Evolutionary conservation across 371 early-diverging fungal genomes (phyloP), one percentile per base, ranked within the genome.

Genomic region (Gilbertella persicaria): DNA sequence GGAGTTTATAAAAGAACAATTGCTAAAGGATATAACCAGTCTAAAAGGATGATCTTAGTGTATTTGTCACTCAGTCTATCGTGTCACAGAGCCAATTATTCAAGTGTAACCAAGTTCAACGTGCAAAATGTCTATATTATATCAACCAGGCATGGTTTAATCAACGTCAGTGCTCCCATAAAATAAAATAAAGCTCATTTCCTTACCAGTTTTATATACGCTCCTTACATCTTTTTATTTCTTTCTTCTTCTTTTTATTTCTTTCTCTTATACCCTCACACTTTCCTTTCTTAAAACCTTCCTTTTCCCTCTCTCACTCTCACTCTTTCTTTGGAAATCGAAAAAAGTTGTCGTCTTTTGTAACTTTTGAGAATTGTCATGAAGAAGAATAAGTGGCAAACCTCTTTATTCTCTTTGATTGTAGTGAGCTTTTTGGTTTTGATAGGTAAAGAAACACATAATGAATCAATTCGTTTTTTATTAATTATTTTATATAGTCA

Each of bases 1-100:
- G 63, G 45, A 57, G 16, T 53, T 21, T 37, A 17, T 63, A 36
- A 57, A 57, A 24, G 50, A 39, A 25, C 53, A 57, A 26, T 40
- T 63, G 30, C 14, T 63, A 33, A 63, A 58, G n/a, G 55, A 53
- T 17, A 40, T 60, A n/a, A n/a, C n/a, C n/a, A n/a, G n/a, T n/a
- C n/a, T n/a, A n/a, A n/a, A n/a, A n/a, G n/a, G n/a, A n/a, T n/a
- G n/a, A n/a, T n/a, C n/a, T n/a, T n/a, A n/a, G n/a, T n/a, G n/a
- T n/a, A n/a, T n/a, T n/a, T n/a, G n/a, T 28, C 28, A 28, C 28
- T 28, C 28, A 28, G 28, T 5, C 9, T 28, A 28, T 28, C 28
- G 28, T 28, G 28, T 28, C 33, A 33, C 33, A 33, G 10, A 33
- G 10, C 13, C 33, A 33, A 33, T 33, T 6, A 33, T 13, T 12